These are phyloP conservation scores for Turritis glabra DNA, from an alignment of 345 rosid species.

Conservation along the genomic window DNA sequence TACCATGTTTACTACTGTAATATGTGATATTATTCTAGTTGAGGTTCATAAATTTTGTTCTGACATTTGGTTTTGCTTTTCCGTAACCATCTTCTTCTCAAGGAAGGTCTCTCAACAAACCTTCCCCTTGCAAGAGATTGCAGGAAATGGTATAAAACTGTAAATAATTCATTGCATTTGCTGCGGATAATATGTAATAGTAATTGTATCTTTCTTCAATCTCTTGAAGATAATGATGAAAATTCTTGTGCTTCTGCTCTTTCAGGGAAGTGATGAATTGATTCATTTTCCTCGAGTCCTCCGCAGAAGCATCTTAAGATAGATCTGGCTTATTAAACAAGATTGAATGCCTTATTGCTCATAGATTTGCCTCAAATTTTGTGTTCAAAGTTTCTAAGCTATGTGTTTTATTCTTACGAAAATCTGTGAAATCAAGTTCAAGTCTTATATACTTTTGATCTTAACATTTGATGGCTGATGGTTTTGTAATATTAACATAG, in stretches of 20 bases:
- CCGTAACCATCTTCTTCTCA: conserved; percentile 52
- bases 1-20: not conserved
- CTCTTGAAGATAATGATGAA: not conserved
- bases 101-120: conserved; percentile 35
- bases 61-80: conserved; percentile 24
- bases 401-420: too few relatives aligned
- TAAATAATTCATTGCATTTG: not conserved
- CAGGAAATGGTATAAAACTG: conserved; percentile 21
- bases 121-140: conserved; percentile 39
- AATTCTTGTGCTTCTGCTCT: not conserved
- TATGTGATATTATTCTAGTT: not conserved
- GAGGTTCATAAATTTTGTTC: not conserved
- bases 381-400: too few relatives aligned
- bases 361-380: too few relatives aligned
- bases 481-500: too few relatives aligned
- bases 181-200: not conserved
- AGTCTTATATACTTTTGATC: too few relatives aligned
- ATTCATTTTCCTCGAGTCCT: conserved; percentile 33
- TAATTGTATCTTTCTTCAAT: not conserved
- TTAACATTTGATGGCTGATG: too few relatives aligned
- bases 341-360: too few relatives aligned
- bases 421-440: too few relatives aligned
- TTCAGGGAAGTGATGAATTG: conserved; percentile 46
- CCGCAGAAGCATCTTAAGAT: conserved; percentile 41
- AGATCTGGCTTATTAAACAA: too few relatives aligned